Conservation (phyloP, 2,329 filamentous ascomycete species). For the Parastagonospora nodorum region DNA sequence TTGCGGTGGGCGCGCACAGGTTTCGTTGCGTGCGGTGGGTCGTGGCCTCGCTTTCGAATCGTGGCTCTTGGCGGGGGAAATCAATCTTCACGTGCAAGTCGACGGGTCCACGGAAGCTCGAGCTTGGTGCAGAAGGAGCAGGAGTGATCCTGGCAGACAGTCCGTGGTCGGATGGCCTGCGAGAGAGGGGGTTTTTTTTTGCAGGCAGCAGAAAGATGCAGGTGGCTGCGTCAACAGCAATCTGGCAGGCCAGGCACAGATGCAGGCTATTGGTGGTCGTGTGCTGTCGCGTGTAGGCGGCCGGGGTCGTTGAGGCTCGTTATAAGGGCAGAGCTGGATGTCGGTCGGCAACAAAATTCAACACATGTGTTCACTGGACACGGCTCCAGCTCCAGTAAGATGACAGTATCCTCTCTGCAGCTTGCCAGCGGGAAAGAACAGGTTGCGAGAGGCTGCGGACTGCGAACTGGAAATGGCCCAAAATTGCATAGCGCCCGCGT, state of each 20-base stretch:
- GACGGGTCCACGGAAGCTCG: slow-evolving; percentile 16
- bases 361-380: not conserved
- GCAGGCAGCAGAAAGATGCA: slow-evolving; percentile 12
- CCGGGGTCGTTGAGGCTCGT: slow-evolving; percentile 23
- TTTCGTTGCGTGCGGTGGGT: slow-evolving; percentile 14
- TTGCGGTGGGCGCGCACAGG: slow-evolving; percentile 19
- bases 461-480: slow-evolving; percentile 12
- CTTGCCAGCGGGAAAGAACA: slow-evolving; percentile 21
- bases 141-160: slow-evolving; percentile 2
- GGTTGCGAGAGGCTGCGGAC: slow-evolving; percentile 20
- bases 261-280: slow-evolving; percentile 30
- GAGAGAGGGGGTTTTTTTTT: slow-evolving; percentile 3
- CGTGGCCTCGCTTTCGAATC: slow-evolving; percentile 18
- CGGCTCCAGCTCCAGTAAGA: not conserved
- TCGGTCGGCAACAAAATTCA: not conserved
- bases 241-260: slow-evolving; percentile 33
- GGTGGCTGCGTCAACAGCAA: slow-evolving; percentile 15
- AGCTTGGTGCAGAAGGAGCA: slow-evolving; percentile 1
- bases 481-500: slow-evolving; percentile 23
- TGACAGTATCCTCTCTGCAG: not conserved
- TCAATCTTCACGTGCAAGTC: slow-evolving; percentile 43
- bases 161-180: slow-evolving; percentile 1
- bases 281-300: slow-evolving; percentile 42
- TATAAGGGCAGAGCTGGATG: not conserved
- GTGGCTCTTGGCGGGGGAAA: slow-evolving; percentile 31